Percentiles rank a stretch among this genome's conserved stretches.
Conservation (phyloP, 2,329 filamentous ascomycete species). For the Didymosphaeria variabile region DNA sequence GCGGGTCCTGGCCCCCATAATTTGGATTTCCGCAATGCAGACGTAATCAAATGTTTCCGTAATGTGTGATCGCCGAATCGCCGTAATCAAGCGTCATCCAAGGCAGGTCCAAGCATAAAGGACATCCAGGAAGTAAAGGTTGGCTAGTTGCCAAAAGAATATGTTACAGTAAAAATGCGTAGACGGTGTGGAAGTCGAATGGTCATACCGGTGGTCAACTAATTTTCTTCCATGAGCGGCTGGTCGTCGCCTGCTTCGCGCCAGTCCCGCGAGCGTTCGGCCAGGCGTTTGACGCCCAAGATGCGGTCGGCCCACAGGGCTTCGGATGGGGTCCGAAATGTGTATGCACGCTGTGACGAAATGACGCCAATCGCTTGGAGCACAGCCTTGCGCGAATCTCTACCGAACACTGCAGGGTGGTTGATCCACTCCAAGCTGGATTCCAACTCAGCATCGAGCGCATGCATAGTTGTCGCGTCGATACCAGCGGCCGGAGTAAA, state of each 20-base stretch:
- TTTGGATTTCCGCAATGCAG: conserved; percentile 4
- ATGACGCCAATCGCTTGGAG: conserved; percentile 97
- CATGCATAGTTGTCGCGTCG: conserved; percentile 80
- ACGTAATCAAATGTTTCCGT: conserved; percentile 3
- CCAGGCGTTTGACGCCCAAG: conserved; percentile 79
- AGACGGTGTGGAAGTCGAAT: conserved; percentile 7
- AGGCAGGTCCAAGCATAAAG: conserved; percentile 7
- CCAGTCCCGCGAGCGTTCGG: conserved; percentile 89
- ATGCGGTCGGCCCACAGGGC: conserved; percentile 88
- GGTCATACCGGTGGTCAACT: conserved; percentile 21
- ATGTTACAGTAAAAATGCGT: conserved; percentile 20
- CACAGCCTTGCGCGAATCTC: conserved; percentile 94
- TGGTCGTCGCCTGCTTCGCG: conserved; percentile 80
- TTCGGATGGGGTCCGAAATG: conserved; percentile 90
- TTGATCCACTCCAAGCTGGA: conserved; percentile 95
- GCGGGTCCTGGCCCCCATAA: conserved; percentile 11
- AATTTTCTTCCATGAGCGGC: conserved; percentile 65
- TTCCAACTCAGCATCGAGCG: conserved; percentile 90
- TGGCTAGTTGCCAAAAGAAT: conserved; percentile 12
- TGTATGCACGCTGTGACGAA: conserved; percentile 91
- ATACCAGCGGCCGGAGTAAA: conserved; percentile 76
- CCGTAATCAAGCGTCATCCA: conserved; percentile 13
- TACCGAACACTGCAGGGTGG: conserved; percentile 91
- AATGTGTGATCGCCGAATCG: conserved; percentile 11
- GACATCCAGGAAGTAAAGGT: conserved; percentile 7